A percentile compares a stretch with the other conserved stretches of the same genome.
Conservation (phyloP, 2,329 filamentous ascomycete species). For the Colletotrichum cereale region DNA sequence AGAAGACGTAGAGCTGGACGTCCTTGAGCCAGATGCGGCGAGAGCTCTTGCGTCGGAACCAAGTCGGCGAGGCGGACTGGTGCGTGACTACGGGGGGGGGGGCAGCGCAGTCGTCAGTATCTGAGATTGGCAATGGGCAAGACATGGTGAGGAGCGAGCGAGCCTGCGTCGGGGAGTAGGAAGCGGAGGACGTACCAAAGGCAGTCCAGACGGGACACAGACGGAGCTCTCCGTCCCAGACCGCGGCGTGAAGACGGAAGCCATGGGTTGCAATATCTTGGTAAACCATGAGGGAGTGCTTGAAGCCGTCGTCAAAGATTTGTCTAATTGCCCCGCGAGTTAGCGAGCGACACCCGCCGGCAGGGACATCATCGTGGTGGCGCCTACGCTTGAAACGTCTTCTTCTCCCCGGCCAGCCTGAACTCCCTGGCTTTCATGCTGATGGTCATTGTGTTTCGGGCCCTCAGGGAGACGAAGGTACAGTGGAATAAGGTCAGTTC, state of each 20-base stretch:
- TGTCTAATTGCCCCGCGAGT: slow-evolving; percentile 52
- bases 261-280: slow-evolving; percentile 62
- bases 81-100: slow-evolving; percentile 60
- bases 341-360: not conserved
- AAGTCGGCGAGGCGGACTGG: slow-evolving; percentile 60
- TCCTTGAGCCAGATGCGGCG: slow-evolving; percentile 65
- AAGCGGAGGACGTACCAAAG: slow-evolving; percentile 60
- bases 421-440: slow-evolving; percentile 61
- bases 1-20: slow-evolving; percentile 71
- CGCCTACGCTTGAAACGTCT: slow-evolving; percentile 68
- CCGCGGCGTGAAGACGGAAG: slow-evolving; percentile 67
- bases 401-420: slow-evolving; percentile 60
- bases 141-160: not conserved
- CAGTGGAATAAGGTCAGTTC: slow-evolving; percentile 72
- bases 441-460: slow-evolving; percentile 59
- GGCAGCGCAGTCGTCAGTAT: not conserved
- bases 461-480: slow-evolving; percentile 69
- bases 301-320: slow-evolving; percentile 67
- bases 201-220: slow-evolving; percentile 74
- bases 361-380: not conserved
- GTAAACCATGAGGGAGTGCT: slow-evolving; percentile 67
- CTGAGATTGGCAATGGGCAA: slow-evolving; percentile 6
- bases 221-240: slow-evolving; percentile 66
- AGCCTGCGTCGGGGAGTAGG: not conserved
- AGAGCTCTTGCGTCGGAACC: slow-evolving; percentile 63